phyloP scores from a whole-genome alignment of 2,329 filamentous ascomycete species.

The Ophiostoma himal-ulmi region DNA sequence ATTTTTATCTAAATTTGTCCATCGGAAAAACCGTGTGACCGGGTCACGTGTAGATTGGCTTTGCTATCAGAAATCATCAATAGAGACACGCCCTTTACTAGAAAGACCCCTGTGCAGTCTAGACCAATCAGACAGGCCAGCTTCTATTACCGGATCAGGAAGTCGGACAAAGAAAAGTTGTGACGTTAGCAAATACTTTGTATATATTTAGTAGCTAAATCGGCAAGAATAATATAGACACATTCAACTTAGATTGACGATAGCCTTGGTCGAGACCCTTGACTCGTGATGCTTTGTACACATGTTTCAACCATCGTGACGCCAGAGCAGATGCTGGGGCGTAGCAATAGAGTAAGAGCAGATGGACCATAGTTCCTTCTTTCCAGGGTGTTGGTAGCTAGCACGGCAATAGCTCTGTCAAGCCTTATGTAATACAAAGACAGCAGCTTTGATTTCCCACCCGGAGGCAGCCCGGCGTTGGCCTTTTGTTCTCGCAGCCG shows the following conservation, averaged over 20 bases:
- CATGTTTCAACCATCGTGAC: no score
- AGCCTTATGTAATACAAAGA: not conserved
- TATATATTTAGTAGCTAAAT: no score
- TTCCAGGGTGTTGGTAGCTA: not conserved
- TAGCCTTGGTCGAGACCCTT: not conserved
- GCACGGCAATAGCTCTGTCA: not conserved
- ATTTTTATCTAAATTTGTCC: not conserved
- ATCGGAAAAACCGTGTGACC: not conserved
- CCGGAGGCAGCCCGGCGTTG: not conserved
- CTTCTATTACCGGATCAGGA: slow-evolving; percentile 1
- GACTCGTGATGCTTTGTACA: not conserved
- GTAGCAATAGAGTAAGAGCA: no score
- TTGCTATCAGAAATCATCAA: not conserved
- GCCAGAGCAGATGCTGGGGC: no score
- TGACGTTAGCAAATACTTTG: not conserved
- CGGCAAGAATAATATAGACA: not conserved
- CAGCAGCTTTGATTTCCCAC: not conserved
- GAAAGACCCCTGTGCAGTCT: not conserved
- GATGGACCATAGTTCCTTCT: no score
- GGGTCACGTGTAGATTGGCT: not conserved
- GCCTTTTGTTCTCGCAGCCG: not conserved
- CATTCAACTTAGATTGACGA: not conserved
- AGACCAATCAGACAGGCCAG: not conserved
- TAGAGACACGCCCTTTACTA: not conserved
- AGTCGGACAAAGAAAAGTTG: not conserved